phyloP scores from a whole-genome alignment of 2,329 filamentous ascomycete species.

The Biscogniauxia sp. region DNA sequence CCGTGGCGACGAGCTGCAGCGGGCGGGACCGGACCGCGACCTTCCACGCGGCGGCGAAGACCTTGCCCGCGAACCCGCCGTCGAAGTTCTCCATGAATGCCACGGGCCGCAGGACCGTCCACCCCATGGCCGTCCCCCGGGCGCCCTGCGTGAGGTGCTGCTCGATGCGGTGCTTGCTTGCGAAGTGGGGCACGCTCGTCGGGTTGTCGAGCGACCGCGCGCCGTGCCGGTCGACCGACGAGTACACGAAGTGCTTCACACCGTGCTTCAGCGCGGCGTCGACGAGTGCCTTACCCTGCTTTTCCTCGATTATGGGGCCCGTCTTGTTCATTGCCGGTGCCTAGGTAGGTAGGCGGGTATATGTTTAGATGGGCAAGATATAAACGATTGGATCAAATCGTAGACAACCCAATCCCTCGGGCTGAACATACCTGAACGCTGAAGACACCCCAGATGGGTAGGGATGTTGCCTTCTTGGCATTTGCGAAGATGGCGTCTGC shows the following conservation, averaged over 20 bases:
- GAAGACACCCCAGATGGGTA: constrained; percentile 58
- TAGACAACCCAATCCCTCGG: too few species aligned
- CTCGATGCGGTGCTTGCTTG: constrained; percentile 61
- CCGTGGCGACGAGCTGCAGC: not conserved
- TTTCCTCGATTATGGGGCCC: constrained; percentile 27
- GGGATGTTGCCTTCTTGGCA: constrained; percentile 18
- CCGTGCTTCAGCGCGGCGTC: constrained; percentile 54
- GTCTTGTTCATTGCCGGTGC: too few species aligned
- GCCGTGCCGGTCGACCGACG: constrained; percentile 62
- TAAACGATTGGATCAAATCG: too few species aligned
- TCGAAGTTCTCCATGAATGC: constrained; percentile 59
- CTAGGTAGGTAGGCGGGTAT: too few species aligned
- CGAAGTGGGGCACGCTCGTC: constrained; percentile 61
- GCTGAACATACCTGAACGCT: constrained; percentile 47
- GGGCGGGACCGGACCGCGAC: not conserved
- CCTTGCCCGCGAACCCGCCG: constrained; percentile 33
- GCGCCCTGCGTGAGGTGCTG: constrained; percentile 48
- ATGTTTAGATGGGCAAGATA: too few species aligned
- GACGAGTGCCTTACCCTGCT: constrained; percentile 57
- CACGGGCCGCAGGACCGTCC: constrained; percentile 60
- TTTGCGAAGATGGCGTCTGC: constrained; percentile 46
- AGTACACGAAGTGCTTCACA: constrained; percentile 63
- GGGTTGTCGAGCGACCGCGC: constrained; percentile 46
- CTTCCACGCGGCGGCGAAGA: constrained; percentile 12
- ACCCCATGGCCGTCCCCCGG: constrained; percentile 44